Conservation (phyloP, 2,329 filamentous ascomycete genomes). For the Emergomyces pasteurianus region DNA sequence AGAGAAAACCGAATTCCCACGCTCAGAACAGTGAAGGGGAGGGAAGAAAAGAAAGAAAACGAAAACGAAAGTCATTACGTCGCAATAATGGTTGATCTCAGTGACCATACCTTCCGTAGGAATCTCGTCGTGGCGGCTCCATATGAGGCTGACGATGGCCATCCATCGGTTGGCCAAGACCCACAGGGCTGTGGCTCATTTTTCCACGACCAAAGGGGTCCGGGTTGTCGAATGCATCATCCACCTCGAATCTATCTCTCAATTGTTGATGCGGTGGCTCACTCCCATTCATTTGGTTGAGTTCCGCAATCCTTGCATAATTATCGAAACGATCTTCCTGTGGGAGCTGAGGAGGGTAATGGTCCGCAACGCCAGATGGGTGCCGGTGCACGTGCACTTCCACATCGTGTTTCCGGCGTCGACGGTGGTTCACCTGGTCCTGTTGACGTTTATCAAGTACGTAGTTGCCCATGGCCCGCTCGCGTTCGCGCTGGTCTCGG, state of each 20-base stretch:
- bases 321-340: neutral
- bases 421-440: neutral
- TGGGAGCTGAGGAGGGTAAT: neutral
- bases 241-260: neutral
- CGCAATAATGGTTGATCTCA: neutral
- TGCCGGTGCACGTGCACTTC: neutral
- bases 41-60: neutral
- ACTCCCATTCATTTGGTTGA: neutral
- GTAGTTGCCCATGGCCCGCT: slow-evolving; percentile 5
- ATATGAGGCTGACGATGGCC: neutral
- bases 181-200: neutral
- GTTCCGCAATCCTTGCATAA: slow-evolving; percentile 5
- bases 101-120: neutral
- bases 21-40: neutral
- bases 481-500: slow-evolving; percentile 3
- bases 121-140: neutral
- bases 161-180: neutral
- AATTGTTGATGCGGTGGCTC: neutral
- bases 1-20: neutral
- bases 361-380: neutral
- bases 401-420: neutral
- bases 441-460: slow-evolving; percentile 3
- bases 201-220: neutral
- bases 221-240: neutral
- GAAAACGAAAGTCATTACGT: neutral